A percentile compares a stretch with the other conserved stretches of the same genome.
phyloP scores from a whole-genome alignment of 768 basidiomycete species.

The Coprinellus aureogranulatus region DNA sequence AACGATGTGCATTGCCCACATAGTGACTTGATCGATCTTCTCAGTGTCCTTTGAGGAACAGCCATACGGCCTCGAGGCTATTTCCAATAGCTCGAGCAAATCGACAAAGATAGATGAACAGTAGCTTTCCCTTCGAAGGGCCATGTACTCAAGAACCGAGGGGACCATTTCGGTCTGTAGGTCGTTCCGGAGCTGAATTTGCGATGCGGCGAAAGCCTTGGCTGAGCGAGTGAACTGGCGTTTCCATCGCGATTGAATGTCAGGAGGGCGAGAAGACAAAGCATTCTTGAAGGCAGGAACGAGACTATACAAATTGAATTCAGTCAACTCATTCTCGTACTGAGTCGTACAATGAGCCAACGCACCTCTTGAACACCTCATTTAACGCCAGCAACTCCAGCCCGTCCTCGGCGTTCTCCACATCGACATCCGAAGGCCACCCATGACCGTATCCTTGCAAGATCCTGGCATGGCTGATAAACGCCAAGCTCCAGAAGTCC shows the following conservation, averaged over 20 bases:
- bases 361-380: conserved; percentile 3
- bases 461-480: conserved; percentile 34
- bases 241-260: conserved; percentile 30
- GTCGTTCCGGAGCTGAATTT: conserved; percentile 24
- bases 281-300: conserved; percentile 15
- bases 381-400: conserved; percentile 6
- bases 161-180: conserved; percentile 28
- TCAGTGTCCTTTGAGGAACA: conserved; percentile 17
- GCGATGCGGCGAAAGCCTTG: conserved; percentile 34
- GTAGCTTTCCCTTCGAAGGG: conserved; percentile 43
- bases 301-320: neutral
- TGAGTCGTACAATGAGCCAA: no score
- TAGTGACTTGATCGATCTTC: conserved; percentile 31
- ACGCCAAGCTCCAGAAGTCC: conserved; percentile 47
- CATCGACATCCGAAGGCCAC: neutral
- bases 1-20: conserved; percentile 48
- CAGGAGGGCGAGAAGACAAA: neutral
- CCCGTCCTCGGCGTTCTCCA: conserved; percentile 17
- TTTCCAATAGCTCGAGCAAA: conserved; percentile 49
- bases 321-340: neutral
- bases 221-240: conserved; percentile 38
- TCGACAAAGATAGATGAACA: conserved; percentile 53
- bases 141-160: conserved; percentile 46
- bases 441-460: conserved; percentile 1
- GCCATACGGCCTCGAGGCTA: conserved; percentile 35